phyloP scores from a whole-genome alignment of 108 stramenopile species.

The Conticribra guillardii region DNA sequence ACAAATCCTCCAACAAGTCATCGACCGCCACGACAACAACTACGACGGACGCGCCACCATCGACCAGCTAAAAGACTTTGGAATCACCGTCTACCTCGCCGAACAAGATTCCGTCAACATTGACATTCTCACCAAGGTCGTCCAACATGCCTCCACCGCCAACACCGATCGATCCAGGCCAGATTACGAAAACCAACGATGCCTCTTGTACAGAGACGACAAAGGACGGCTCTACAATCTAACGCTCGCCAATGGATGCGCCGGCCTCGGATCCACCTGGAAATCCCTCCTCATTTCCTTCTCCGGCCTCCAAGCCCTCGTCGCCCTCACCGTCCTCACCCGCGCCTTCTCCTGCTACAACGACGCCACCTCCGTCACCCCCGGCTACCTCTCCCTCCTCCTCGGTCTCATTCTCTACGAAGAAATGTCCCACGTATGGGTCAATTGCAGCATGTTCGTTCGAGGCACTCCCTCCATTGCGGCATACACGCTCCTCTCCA shows the following conservation, averaged over 20 bases:
- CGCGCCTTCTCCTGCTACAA: constrained; percentile 54
- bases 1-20: constrained; percentile 36
- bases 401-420: constrained; percentile 67
- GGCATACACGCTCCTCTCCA: constrained; percentile 49
- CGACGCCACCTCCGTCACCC: constrained; percentile 35
- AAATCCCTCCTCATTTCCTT: constrained; percentile 40
- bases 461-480: constrained; percentile 63
- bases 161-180: constrained; percentile 14
- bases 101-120: constrained; percentile 32
- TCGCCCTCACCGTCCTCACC: constrained; percentile 55
- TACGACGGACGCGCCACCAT: constrained; percentile 38
- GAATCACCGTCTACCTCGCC: constrained; percentile 52
- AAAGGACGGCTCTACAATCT: constrained; percentile 63
- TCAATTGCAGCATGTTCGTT: constrained; percentile 66
- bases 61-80: constrained; percentile 52
- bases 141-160: constrained; percentile 31
- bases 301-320: constrained; percentile 63
- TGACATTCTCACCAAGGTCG: constrained; percentile 35
- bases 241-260: constrained; percentile 41
- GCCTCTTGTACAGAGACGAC: constrained; percentile 60
- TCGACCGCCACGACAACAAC: constrained; percentile 31
- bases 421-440: constrained; percentile 59
- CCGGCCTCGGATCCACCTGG: constrained; percentile 53
- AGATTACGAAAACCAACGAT: constrained; percentile 44
- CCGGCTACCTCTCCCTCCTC: constrained; percentile 51